Percentiles rank a stretch among this genome's conserved stretches.
These are phyloP conservation scores for Malus sylvestris DNA, from an alignment of 306 rosid genomes.

Conservation along the genomic window DNA sequence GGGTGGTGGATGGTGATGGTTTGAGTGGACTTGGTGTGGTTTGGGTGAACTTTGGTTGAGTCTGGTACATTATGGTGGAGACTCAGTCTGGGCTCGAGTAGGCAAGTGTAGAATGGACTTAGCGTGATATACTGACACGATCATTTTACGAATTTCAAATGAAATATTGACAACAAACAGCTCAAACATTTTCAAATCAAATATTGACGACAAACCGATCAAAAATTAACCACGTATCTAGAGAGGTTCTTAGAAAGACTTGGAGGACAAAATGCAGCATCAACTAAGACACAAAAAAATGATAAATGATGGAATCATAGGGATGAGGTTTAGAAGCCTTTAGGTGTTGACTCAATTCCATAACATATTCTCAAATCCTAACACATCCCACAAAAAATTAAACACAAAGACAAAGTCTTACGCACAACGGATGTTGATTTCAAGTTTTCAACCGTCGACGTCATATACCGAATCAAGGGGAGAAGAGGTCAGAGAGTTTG, in stretches of 20 bases:
- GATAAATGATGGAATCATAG: too few relatives aligned
- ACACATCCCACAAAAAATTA: background rate
- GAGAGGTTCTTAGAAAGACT: too few relatives aligned
- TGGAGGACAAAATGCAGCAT: too few relatives aligned
- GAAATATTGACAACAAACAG: background rate
- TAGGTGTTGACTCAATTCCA: too few relatives aligned
- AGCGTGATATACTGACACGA: background rate
- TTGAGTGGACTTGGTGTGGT: background rate
- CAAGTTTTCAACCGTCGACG: background rate
- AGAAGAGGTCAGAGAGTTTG: background rate
- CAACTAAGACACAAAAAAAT: too few relatives aligned
- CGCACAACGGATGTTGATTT: background rate
- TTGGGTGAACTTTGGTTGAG: background rate
- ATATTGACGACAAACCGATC: too few relatives aligned
- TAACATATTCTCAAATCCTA: too few relatives aligned
- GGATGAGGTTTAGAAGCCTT: too few relatives aligned
- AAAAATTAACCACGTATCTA: too few relatives aligned
- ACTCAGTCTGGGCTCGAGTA: background rate
- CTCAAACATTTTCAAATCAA: too few relatives aligned
- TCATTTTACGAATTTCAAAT: background rate
- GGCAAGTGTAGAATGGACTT: background rate
- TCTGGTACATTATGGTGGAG: background rate
- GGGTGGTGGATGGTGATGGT: background rate
- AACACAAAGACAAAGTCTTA: background rate
- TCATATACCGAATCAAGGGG: background rate